Percentiles rank a stretch among this genome's conserved stretches.
Conservation (phyloP, 2,329 filamentous ascomycete species). For the Fusarium citri region DNA sequence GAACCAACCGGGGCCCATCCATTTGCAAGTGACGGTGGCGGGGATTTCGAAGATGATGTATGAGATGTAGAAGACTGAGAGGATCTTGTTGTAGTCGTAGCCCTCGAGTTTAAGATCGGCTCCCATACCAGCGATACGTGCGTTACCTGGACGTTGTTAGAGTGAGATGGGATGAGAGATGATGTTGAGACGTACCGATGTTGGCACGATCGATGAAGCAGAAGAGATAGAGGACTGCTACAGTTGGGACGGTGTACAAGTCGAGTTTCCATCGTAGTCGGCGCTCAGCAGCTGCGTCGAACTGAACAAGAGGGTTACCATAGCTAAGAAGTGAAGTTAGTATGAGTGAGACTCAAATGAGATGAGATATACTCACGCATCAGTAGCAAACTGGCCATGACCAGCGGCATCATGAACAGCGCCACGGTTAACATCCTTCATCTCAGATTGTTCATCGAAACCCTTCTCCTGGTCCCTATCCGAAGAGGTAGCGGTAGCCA, state of each 20-base stretch:
- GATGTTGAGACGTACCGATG: constrained; percentile 63
- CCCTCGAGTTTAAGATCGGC: constrained; percentile 65
- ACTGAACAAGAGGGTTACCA: constrained; percentile 44
- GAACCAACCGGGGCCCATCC: constrained; percentile 73
- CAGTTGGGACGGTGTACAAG: constrained; percentile 72
- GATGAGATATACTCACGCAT: constrained; percentile 38
- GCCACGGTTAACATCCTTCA: constrained; percentile 31
- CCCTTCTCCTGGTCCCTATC: constrained; percentile 43
- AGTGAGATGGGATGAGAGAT: neutral
- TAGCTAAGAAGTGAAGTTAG: constrained; percentile 34
- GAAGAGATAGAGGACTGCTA: constrained; percentile 75
- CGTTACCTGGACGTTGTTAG: constrained; percentile 52
- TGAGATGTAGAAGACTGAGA: constrained; percentile 73
- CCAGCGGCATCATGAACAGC: constrained; percentile 40
- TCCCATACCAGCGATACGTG: constrained; percentile 68
- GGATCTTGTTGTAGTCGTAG: constrained; percentile 72
- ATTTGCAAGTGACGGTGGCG: constrained; percentile 71
- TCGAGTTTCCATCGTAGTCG: constrained; percentile 74
- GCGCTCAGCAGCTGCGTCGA: constrained; percentile 60
- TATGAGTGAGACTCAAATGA: neutral
- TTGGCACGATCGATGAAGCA: constrained; percentile 82
- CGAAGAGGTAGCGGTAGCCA: constrained; percentile 37
- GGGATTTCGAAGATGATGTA: constrained; percentile 76
- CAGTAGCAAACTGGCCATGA: constrained; percentile 39
- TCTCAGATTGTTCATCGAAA: constrained; percentile 37